A percentile compares a stretch with the other conserved stretches of the same genome.
phyloP scores from a whole-genome alignment of 78 protist species.

The Dictyostelium brefeldianum region DNA sequence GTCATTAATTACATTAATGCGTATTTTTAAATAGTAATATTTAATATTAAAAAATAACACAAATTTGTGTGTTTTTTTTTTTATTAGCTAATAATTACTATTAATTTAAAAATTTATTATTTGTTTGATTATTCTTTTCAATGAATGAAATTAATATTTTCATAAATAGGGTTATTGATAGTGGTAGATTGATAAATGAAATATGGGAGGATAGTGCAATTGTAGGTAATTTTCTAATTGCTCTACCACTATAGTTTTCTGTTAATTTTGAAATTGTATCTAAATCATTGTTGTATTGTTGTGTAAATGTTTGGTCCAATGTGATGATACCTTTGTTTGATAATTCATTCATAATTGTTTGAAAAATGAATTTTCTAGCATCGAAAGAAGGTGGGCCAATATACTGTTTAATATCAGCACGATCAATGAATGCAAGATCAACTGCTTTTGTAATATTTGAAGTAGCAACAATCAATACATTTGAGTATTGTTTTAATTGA shows the following conservation, averaged over 20 bases:
- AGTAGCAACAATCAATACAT: constrained; percentile 94
- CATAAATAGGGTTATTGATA: background rate
- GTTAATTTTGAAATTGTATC: background rate
- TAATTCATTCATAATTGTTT: constrained; percentile 78
- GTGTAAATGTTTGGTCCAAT: too few relatives aligned
- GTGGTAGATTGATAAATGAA: background rate
- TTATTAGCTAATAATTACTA: too few relatives aligned
- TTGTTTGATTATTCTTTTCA: background rate
- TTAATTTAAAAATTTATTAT: constrained; percentile 18
- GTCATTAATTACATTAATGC: too few relatives aligned
- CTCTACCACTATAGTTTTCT: constrained; percentile 88
- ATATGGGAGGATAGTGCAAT: constrained; percentile 68
- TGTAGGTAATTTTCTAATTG: constrained; percentile 94
- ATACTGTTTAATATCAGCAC: constrained; percentile 96
- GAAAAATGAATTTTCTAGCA: constrained; percentile 84
- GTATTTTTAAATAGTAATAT: too few relatives aligned
- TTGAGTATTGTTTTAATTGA: constrained; percentile 68
- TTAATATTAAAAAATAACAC: too few relatives aligned
- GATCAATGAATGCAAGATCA: constrained; percentile 94
- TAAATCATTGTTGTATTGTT: background rate
- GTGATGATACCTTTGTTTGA: background rate
- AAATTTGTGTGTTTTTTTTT: too few relatives aligned
- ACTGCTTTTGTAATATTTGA: constrained; percentile 94
- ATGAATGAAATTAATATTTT: background rate
- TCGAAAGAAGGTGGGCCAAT: constrained; percentile 91